Percentiles rank a stretch among this genome's conserved stretches.
These are phyloP conservation scores for Babesia ovata DNA, from an alignment of 169 alveolate genomes.

Conservation along the genomic window DNA sequence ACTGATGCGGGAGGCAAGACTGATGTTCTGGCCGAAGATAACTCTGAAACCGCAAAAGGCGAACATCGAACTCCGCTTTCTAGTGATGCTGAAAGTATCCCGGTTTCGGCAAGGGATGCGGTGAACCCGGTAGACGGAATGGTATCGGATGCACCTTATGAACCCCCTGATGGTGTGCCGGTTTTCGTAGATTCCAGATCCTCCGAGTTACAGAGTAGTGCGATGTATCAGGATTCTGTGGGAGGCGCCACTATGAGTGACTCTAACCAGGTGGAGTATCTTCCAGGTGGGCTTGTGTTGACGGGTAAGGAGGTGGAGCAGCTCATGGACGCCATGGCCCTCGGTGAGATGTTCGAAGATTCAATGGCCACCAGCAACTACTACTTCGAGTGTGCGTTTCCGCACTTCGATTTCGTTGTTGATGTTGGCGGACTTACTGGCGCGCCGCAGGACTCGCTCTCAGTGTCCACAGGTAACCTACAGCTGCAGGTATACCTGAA, in stretches of 20 bases:
- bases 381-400: constrained; percentile 59
- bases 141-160: not conserved
- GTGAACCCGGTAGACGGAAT: not conserved
- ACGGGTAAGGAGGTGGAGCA: constrained; percentile 75
- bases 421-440: constrained; percentile 9
- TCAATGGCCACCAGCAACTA: constrained; percentile 52
- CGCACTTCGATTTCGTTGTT: constrained; percentile 48
- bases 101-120: not conserved
- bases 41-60: not conserved
- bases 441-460: constrained; percentile 15
- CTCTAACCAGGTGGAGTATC: constrained; percentile 63
- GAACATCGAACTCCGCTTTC: not conserved
- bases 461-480: constrained; percentile 40
- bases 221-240: not conserved
- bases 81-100: not conserved
- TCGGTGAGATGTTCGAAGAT: constrained; percentile 60
- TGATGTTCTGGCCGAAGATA: not conserved
- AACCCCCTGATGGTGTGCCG: not conserved
- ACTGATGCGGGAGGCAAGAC: not conserved
- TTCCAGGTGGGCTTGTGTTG: constrained; percentile 78
- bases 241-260: not conserved
- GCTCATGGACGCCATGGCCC: constrained; percentile 51
- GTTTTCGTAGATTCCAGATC: constrained; percentile 6
- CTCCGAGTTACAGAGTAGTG: not conserved
- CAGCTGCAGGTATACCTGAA: constrained; percentile 35